Evolutionary conservation across 2,329 filamentous ascomycete species (phyloP).

Genomic region (Fusarium domesticum): DNA sequence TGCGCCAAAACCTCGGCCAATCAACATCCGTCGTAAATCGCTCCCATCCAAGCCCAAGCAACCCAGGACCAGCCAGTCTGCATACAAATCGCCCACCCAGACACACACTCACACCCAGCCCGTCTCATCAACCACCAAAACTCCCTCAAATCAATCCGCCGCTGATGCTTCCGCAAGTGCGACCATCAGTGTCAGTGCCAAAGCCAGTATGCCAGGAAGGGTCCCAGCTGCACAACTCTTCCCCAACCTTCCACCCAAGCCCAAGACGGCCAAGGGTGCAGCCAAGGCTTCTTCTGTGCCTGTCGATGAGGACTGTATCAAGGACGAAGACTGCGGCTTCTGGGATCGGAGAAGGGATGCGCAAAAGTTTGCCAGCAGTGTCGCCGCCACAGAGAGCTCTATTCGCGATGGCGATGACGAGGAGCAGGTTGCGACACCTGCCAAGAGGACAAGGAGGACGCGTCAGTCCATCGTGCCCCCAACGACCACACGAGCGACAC

Average conservation of each 20-base stretch:
- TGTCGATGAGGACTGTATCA: conserved; percentile 28
- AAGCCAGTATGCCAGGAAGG: conserved; percentile 42
- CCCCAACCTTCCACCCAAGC: conserved; percentile 32
- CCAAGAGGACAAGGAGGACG: conserved; percentile 34
- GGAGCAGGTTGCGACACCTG: conserved; percentile 32
- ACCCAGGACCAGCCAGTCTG: conserved; percentile 37
- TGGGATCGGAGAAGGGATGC: conserved; percentile 39
- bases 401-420: conserved; percentile 33
- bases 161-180: conserved; percentile 25
- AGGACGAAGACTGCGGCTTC: conserved; percentile 32
- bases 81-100: conserved; percentile 32
- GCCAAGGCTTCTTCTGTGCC: conserved; percentile 29
- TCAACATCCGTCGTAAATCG: conserved; percentile 40
- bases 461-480: conserved; percentile 36
- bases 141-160: conserved; percentile 3
- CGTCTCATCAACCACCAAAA: conserved; percentile 15
- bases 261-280: conserved; percentile 28
- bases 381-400: conserved; percentile 38
- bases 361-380: conserved; percentile 39
- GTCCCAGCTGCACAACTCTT: conserved; percentile 34
- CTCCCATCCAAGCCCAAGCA: conserved; percentile 37
- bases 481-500: conserved; percentile 43
- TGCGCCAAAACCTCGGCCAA: conserved; percentile 40
- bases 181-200: conserved; percentile 27
- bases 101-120: conserved; percentile 10